Conservation (phyloP, 129 eudicot genomes). For the Flaveria trinervia region DNA sequence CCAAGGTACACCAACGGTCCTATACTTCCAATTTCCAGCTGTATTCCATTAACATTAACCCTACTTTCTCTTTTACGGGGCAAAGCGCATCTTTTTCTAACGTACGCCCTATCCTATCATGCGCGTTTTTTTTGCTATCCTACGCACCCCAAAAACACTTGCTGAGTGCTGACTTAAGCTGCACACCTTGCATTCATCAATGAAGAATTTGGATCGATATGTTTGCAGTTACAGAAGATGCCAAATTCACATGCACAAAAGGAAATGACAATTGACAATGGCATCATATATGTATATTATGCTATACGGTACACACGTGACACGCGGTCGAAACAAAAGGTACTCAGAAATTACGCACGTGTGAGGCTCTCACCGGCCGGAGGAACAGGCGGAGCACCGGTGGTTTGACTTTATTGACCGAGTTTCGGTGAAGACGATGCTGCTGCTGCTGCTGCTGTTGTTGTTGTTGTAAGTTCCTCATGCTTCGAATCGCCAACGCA, state of each 20-base stretch:
- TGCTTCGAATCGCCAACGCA: slow-evolving; percentile 31
- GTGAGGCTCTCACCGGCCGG: slow-evolving; percentile 30
- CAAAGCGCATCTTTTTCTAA: slow-evolving; percentile 19
- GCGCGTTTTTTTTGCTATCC: not conserved
- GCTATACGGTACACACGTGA: slow-evolving; percentile 26
- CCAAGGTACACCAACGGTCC: slow-evolving; percentile 47
- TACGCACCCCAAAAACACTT: slow-evolving; percentile 14
- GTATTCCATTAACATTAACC: slow-evolving; percentile 34
- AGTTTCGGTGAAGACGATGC: slow-evolving; percentile 43
- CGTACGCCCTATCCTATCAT: slow-evolving; percentile 8
- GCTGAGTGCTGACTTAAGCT: not conserved
- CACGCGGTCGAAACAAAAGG: slow-evolving; percentile 20
- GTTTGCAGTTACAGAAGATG: slow-evolving; percentile 34
- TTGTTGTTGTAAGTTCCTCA: slow-evolving; percentile 41
- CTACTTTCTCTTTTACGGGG: slow-evolving; percentile 28
- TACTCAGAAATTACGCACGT: slow-evolving; percentile 36
- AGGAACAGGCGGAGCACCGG: slow-evolving; percentile 6
- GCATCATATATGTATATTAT: slow-evolving; percentile 9
- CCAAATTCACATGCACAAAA: slow-evolving; percentile 45
- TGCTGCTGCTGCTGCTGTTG: slow-evolving; percentile 17
- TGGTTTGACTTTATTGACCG: slow-evolving; percentile 36
- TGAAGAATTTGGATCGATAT: slow-evolving; percentile 7
- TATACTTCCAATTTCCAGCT: slow-evolving; percentile 45
- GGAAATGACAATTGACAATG: not conserved
- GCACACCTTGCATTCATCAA: slow-evolving; percentile 23